A percentile compares a stretch with the other conserved stretches of the same genome.
Evolutionary conservation across 2,329 filamentous ascomycete genomes (phyloP).

Genomic region (Hypomyces perniciosus): DNA sequence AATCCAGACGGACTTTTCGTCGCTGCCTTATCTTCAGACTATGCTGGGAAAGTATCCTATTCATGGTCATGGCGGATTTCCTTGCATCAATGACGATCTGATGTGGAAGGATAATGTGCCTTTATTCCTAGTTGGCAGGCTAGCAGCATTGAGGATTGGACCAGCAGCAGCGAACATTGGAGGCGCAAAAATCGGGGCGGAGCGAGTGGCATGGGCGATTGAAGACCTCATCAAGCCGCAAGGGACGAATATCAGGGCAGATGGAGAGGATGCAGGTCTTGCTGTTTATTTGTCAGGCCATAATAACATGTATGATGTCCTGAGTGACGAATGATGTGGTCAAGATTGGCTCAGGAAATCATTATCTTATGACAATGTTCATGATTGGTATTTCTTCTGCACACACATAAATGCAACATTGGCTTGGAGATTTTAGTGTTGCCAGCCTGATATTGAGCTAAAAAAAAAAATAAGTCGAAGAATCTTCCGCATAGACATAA

Average conservation of each 20-base stretch:
- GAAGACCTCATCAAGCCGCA: constrained; percentile 43
- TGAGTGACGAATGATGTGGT: neutral
- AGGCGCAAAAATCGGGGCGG: constrained; percentile 65
- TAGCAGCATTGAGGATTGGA: constrained; percentile 63
- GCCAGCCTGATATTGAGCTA: too few relatives aligned
- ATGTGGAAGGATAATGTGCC: constrained; percentile 71
- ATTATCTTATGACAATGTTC: neutral
- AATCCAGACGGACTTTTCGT: constrained; percentile 55
- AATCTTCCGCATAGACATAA: too few relatives aligned
- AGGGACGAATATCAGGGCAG: constrained; percentile 1
- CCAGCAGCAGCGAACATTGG: constrained; percentile 70
- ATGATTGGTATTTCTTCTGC: neutral
- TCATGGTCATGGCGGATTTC: constrained; percentile 57
- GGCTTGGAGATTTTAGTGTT: too few relatives aligned
- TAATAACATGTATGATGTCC: constrained; percentile 29
- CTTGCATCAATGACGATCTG: constrained; percentile 68
- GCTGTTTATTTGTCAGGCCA: constrained; percentile 30
- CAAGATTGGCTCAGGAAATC: neutral
- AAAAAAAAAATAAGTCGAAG: too few relatives aligned
- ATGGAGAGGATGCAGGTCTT: constrained; percentile 12
- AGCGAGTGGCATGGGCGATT: constrained; percentile 66
- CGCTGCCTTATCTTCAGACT: constrained; percentile 54
- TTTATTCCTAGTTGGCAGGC: constrained; percentile 62
- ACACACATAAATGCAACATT: too few relatives aligned
- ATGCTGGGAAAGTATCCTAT: constrained; percentile 58